Evolutionary conservation across 176 grass and related monocot species (phyloP), one percentile per base, ranked within the genome.

Genomic region (Melocanna baccifera): DNA sequence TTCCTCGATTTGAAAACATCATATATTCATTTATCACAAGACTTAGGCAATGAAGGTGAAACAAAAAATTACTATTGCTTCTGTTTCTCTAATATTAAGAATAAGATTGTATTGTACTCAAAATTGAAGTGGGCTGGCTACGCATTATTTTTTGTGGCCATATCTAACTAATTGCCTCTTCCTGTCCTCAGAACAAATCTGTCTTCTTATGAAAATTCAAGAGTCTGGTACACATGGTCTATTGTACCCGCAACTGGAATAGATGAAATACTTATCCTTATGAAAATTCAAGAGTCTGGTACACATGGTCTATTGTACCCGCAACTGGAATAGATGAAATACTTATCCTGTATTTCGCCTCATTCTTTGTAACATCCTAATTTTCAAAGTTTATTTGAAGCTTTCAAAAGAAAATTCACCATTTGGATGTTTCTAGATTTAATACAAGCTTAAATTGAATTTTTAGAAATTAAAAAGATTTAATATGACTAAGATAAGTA

Each of bases 241-340:
- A 65, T 55, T 77, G 25, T 40, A 59, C 11, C 45, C 63, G 78
- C 11, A 41, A 23, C 28, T 7, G 2, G 34, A 45, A 73, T 63
- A 58, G 47, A 85, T 61, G 64, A 69, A 68, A 57, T 77, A 58
- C 23, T 68, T 20, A 29, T 77, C 83, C 58, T 65, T 79, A 9
- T 48, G 28, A 78, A 78, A 47, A 46, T 47, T 62, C 25, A 78
- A 61, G 55, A 41, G 25, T 39, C 19, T 55, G 52, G 19, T 18
- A 59, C 55, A 83, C 45, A 29, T 22, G 40, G 37, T 29, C 23
- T 69, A 65, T 55, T 77, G 25, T 40, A 59, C 11, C 45, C 63
- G 78, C 11, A 41, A 30, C 29, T 1, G 29, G 1, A 42, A 73
- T 62, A 57, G 46, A 85, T 59, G 63, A 69, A 69, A 58, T 77